Evolutionary conservation across 441 rosid species (phyloP).

Genomic region (Lagerstroemia fauriei): DNA sequence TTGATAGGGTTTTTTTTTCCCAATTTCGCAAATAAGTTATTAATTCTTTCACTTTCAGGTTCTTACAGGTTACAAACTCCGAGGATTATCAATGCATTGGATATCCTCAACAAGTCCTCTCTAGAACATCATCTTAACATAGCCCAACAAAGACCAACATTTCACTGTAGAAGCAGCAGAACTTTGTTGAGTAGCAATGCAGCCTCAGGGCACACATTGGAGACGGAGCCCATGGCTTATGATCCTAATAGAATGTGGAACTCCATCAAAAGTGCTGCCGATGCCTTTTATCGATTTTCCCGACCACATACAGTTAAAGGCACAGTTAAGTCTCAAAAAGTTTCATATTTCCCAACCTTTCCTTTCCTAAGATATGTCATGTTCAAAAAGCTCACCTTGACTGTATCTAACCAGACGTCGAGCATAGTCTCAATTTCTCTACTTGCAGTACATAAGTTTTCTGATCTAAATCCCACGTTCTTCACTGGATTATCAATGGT

Average conservation of each 20-base stretch:
- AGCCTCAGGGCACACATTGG: slow-evolving; percentile 61
- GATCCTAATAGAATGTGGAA: slow-evolving; percentile 37
- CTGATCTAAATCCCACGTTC: slow-evolving; percentile 75
- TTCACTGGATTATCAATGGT: slow-evolving; percentile 82
- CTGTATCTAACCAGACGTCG: slow-evolving; percentile 54
- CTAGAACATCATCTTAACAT: slow-evolving; percentile 37
- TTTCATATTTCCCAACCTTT: not conserved
- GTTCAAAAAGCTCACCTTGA: not conserved
- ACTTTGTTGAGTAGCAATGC: slow-evolving; percentile 51
- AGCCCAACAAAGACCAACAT: slow-evolving; percentile 28
- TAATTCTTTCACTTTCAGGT: slow-evolving; percentile 20
- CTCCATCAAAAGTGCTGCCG: slow-evolving; percentile 46
- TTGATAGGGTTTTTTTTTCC: not conserved
- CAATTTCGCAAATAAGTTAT: not conserved
- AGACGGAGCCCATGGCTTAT: slow-evolving; percentile 48
- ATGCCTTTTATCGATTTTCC: slow-evolving; percentile 87
- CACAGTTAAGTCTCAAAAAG: slow-evolving; percentile 65
- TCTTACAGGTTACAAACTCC: slow-evolving; percentile 40
- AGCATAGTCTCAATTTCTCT: slow-evolving; percentile 89
- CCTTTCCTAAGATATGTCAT: not conserved
- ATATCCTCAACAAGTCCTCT: slow-evolving; percentile 24
- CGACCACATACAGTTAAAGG: slow-evolving; percentile 93
- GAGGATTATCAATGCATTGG: slow-evolving; percentile 37
- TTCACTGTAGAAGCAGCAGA: slow-evolving; percentile 34
- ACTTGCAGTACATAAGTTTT: slow-evolving; percentile 72